A percentile compares a stretch with the other conserved stretches of the same genome.
Evolutionary conservation across 768 basidiomycete genomes (phyloP).

Genomic region (Lactifluus pinguis): DNA sequence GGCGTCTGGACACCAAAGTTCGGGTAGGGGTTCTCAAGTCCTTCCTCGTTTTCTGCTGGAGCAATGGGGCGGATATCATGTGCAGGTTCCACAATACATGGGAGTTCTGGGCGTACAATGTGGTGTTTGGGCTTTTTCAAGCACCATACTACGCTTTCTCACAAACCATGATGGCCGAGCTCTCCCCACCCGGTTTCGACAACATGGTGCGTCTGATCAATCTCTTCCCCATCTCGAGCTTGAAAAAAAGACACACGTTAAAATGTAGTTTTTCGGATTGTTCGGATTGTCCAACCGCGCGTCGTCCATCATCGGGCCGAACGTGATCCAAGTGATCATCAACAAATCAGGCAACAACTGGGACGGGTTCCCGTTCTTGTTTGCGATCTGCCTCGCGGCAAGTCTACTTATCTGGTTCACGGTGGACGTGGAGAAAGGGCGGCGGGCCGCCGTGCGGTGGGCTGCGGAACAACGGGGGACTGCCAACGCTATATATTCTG

Average conservation of each 20-base stretch:
- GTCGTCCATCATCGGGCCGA: slow-evolving; percentile 82
- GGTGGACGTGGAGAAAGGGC: slow-evolving; percentile 32
- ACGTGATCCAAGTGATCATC: slow-evolving; percentile 79
- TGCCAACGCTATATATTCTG: background rate
- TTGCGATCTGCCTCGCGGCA: slow-evolving; percentile 57
- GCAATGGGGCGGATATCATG: background rate
- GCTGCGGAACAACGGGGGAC: slow-evolving; percentile 23
- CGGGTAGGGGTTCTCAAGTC: slow-evolving; percentile 42
- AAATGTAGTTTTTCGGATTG: slow-evolving; percentile 68
- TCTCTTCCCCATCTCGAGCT: no score
- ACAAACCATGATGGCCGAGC: slow-evolving; percentile 84
- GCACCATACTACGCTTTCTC: slow-evolving; percentile 84
- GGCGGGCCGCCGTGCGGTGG: slow-evolving; percentile 33
- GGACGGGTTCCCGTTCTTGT: slow-evolving; percentile 80
- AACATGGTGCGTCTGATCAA: slow-evolving; percentile 43
- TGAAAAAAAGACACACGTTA: background rate
- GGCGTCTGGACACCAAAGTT: slow-evolving; percentile 73
- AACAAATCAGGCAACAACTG: slow-evolving; percentile 63
- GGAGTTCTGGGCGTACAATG: slow-evolving; percentile 87
- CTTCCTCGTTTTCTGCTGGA: background rate
- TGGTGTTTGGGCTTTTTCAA: slow-evolving; percentile 74
- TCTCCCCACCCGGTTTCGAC: slow-evolving; percentile 81
- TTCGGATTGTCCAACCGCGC: slow-evolving; percentile 35
- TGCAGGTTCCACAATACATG: slow-evolving; percentile 60
- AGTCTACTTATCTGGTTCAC: slow-evolving; percentile 71